These are phyloP conservation scores for Euphorbia pulcherrima DNA, from an alignment of 345 rosid species.

Conservation along the genomic window DNA sequence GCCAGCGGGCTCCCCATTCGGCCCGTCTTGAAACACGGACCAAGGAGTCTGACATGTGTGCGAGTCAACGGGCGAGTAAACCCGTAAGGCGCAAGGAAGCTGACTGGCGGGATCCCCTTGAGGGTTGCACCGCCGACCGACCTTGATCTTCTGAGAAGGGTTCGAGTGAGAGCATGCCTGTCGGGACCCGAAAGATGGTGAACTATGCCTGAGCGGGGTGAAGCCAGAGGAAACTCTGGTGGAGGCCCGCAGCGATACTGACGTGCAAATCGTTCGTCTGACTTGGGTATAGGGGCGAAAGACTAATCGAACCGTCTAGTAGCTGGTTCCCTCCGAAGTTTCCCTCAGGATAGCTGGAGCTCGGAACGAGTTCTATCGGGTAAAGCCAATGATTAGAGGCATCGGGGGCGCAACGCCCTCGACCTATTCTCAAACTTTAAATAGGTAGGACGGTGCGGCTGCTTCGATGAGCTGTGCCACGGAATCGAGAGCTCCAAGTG, in stretches of 20 bases:
- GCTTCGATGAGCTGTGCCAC: too few species aligned
- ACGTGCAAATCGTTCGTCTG: not conserved
- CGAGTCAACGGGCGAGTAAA: slow-evolving; percentile 42
- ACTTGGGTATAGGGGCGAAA: too few species aligned
- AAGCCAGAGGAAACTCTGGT: not conserved
- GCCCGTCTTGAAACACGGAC: slow-evolving; percentile 61
- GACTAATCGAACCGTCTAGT: too few species aligned
- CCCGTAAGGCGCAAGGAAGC: slow-evolving; percentile 7
- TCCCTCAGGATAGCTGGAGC: too few species aligned
- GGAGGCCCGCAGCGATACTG: not conserved
- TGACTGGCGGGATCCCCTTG: not conserved
- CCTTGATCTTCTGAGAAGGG: not conserved
- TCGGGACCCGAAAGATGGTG: not conserved
- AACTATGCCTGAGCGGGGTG: not conserved
- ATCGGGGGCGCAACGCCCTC: too few species aligned
- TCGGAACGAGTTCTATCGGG: too few species aligned
- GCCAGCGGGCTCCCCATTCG: slow-evolving; percentile 42
- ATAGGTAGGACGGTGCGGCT: too few species aligned
- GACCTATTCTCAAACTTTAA: too few species aligned
- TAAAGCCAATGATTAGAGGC: too few species aligned
- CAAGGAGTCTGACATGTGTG: slow-evolving; percentile 51
- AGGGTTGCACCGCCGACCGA: slow-evolving; percentile 1
- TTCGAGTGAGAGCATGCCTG: not conserved
- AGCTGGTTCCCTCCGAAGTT: too few species aligned
- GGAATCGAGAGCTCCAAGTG: too few species aligned